phyloP scores from a whole-genome alignment of 805 yeast genomes.

The Yarrowia bubula region DNA sequence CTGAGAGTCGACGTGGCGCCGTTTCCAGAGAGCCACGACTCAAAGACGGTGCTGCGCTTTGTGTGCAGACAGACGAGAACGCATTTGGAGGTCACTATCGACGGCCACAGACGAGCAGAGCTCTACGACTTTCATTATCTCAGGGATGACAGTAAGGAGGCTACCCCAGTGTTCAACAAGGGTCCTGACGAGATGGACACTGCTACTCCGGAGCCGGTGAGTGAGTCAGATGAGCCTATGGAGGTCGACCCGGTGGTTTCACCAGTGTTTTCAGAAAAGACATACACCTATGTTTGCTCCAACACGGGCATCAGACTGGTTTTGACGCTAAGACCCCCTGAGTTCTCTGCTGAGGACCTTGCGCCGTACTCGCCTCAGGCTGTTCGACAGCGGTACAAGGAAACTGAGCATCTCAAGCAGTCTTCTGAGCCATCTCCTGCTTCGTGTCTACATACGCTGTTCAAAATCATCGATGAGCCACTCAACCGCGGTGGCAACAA shows the following conservation, averaged over 20 bases:
- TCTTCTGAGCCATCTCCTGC: conserved; percentile 51
- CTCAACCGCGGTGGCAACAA: conserved; percentile 50
- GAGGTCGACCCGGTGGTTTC: not conserved
- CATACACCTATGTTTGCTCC: conserved; percentile 31
- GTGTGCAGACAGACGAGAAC: conserved; percentile 30
- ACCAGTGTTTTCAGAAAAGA: not conserved
- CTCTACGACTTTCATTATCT: conserved; percentile 13
- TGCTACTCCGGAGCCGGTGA: not conserved
- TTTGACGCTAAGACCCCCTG: conserved; percentile 34
- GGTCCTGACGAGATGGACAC: conserved; percentile 13
- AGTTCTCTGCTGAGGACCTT: conserved; percentile 49
- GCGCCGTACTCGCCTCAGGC: conserved; percentile 48
- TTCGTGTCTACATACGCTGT: conserved; percentile 59
- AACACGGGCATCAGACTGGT: conserved; percentile 31
- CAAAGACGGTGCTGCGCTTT: conserved; percentile 25
- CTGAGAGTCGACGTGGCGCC: conserved; percentile 29
- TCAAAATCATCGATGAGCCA: conserved; percentile 68
- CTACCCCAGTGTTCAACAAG: not conserved
- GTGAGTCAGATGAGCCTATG: not conserved
- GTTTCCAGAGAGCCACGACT: conserved; percentile 27
- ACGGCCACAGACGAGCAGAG: conserved; percentile 9
- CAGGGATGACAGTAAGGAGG: not conserved
- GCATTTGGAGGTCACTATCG: conserved; percentile 33
- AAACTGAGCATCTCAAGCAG: conserved; percentile 33
- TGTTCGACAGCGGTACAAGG: conserved; percentile 53